Evolutionary conservation across 768 basidiomycete species (phyloP).

Genomic region (Tephrocybe sp.): DNA sequence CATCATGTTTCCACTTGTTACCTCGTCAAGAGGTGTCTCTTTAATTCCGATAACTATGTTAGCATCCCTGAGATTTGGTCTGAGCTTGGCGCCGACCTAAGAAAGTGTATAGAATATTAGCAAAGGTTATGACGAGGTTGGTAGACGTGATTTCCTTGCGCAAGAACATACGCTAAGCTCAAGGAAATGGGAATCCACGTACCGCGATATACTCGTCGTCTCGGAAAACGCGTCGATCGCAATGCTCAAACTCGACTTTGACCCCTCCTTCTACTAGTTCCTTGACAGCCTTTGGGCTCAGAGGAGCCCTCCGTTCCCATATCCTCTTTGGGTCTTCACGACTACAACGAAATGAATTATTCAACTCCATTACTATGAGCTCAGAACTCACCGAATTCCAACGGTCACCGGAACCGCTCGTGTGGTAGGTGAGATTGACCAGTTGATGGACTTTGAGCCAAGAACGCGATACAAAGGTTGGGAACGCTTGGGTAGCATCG

Average conservation of each 20-base stretch:
- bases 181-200: constrained; percentile 16
- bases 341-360: constrained; percentile 24
- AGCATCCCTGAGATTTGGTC: constrained; percentile 52
- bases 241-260: constrained; percentile 72
- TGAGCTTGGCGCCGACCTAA: constrained; percentile 77
- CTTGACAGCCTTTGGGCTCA: constrained; percentile 74
- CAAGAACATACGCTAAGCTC: too few species aligned
- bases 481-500: constrained; percentile 6
- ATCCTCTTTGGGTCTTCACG: constrained; percentile 77
- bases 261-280: constrained; percentile 58
- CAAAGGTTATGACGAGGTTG: too few species aligned
- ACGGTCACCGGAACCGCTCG: constrained; percentile 25
- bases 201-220: constrained; percentile 67
- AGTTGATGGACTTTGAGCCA: too few species aligned
- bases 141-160: too few species aligned
- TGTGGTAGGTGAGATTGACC: too few species aligned
- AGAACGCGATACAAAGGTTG: not conserved
- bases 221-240: constrained; percentile 71
- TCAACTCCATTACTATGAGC: not conserved
- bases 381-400: constrained; percentile 27
- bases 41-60: constrained; percentile 89
- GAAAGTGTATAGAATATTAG: not conserved
- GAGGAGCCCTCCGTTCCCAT: constrained; percentile 85
- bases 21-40: constrained; percentile 68
- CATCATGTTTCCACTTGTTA: too few species aligned